Percentiles rank a stretch among this genome's conserved stretches.
These are phyloP conservation scores for Penicillium pulvis DNA, from an alignment of 495 filamentous ascomycete genomes.

Conservation along the genomic window DNA sequence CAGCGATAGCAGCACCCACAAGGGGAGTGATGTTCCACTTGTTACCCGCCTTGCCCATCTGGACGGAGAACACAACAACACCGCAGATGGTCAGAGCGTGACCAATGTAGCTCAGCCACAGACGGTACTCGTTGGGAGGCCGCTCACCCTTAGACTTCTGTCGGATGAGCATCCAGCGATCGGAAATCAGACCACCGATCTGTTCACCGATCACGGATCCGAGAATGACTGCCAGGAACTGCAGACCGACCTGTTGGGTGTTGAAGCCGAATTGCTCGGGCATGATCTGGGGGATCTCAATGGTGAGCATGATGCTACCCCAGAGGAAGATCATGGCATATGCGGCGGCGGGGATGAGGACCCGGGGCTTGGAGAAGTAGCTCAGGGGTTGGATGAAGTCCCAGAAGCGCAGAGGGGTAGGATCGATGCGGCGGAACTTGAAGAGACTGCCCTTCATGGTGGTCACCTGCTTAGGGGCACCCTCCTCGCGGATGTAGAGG, in stretches of 20 bases:
- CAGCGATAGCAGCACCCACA: constrained; percentile 52
- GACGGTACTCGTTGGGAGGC: constrained; percentile 46
- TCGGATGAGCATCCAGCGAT: constrained; percentile 50
- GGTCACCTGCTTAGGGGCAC: constrained; percentile 6
- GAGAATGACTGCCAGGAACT: constrained; percentile 56
- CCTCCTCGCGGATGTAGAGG: constrained; percentile 42
- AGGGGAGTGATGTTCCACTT: constrained; percentile 54
- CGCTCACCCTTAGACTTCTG: constrained; percentile 24
- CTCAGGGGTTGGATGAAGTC: constrained; percentile 54
- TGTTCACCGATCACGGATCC: constrained; percentile 59
- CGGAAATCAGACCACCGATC: constrained; percentile 52
- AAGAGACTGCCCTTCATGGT: constrained; percentile 32
- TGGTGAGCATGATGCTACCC: constrained; percentile 47
- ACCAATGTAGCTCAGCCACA: constrained; percentile 58
- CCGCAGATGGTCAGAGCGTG: constrained; percentile 50
- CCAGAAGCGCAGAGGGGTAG: constrained; percentile 39
- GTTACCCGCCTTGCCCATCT: constrained; percentile 39
- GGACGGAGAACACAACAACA: constrained; percentile 52
- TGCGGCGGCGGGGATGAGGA: constrained; percentile 50
- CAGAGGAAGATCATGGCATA: constrained; percentile 58
- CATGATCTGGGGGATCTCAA: constrained; percentile 57
- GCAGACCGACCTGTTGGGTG: constrained; percentile 54
- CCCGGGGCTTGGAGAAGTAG: constrained; percentile 37
- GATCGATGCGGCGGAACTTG: constrained; percentile 51
- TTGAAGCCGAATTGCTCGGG: constrained; percentile 53